Evolutionary conservation across 768 basidiomycete genomes (phyloP).

Genomic region (Boletellus ananas): DNA sequence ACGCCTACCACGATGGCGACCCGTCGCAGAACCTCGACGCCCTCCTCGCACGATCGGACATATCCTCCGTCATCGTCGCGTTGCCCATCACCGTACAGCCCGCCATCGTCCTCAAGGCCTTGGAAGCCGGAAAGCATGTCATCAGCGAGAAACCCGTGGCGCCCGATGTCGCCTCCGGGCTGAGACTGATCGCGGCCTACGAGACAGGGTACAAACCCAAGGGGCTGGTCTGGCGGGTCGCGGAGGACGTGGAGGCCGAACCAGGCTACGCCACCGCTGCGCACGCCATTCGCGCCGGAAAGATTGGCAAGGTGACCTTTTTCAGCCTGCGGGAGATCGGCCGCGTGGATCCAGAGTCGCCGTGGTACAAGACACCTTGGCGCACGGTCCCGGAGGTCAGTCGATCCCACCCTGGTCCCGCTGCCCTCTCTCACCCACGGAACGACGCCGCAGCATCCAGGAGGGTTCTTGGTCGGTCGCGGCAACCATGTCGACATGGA

Average conservation of each 20-base stretch:
- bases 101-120: slow-evolving; percentile 54
- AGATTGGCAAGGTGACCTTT: slow-evolving; percentile 67
- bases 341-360: slow-evolving; percentile 56
- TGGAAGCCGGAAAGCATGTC: slow-evolving; percentile 82
- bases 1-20: slow-evolving; percentile 56
- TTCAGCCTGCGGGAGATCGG: slow-evolving; percentile 57
- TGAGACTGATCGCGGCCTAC: slow-evolving; percentile 63
- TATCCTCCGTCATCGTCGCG: slow-evolving; percentile 68
- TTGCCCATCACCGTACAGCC: slow-evolving; percentile 79
- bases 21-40: slow-evolving; percentile 47
- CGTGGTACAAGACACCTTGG: slow-evolving; percentile 85
- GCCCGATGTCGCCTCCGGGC: slow-evolving; percentile 59
- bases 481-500: neutral
- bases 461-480: slow-evolving; percentile 70
- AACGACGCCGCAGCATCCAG: slow-evolving; percentile 53
- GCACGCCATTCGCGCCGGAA: slow-evolving; percentile 49
- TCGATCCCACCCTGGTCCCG: slow-evolving; percentile 10
- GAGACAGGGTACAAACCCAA: slow-evolving; percentile 60
- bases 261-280: slow-evolving; percentile 46
- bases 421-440: neutral
- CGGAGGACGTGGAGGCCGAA: slow-evolving; percentile 74
- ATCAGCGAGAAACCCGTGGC: slow-evolving; percentile 87
- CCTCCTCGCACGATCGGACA: slow-evolving; percentile 64
- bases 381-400: slow-evolving; percentile 75
- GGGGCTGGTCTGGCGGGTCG: slow-evolving; percentile 75